Conservation (phyloP, 108 stramenopile genomes). For the Seminavis robusta region DNA sequence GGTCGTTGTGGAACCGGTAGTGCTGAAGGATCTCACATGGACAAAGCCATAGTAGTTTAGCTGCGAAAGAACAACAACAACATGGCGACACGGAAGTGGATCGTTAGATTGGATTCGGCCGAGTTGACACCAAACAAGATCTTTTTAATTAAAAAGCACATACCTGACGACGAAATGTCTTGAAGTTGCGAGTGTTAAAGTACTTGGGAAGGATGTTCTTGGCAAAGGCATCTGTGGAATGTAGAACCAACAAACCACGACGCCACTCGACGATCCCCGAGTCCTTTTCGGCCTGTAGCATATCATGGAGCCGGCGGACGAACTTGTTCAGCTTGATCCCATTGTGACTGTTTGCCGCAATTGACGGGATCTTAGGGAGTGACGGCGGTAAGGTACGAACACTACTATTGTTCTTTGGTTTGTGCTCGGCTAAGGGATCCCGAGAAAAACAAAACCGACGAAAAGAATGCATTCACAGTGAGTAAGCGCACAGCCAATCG, state of each 20-base stretch:
- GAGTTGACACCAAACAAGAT: neutral
- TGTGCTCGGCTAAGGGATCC: too few relatives aligned
- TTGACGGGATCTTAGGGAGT: too few relatives aligned
- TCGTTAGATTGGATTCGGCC: neutral
- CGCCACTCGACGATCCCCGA: constrained; percentile 82
- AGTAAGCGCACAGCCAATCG: too few relatives aligned
- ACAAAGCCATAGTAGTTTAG: constrained; percentile 88
- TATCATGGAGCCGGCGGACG: constrained; percentile 77
- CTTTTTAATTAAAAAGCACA: neutral
- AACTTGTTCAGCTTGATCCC: constrained; percentile 88
- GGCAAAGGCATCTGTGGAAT: constrained; percentile 82
- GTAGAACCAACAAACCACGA: constrained; percentile 76
- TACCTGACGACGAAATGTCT: constrained; percentile 88
- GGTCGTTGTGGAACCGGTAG: constrained; percentile 55
- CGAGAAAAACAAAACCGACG: too few relatives aligned
- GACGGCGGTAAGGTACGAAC: too few relatives aligned
- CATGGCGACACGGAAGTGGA: too few relatives aligned
- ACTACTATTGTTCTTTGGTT: too few relatives aligned
- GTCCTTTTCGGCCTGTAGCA: constrained; percentile 63
- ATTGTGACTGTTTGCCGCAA: too few relatives aligned
- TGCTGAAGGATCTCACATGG: constrained; percentile 70
- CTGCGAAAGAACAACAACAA: neutral
- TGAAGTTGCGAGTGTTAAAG: constrained; percentile 92
- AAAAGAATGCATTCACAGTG: too few relatives aligned
- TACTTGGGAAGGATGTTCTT: constrained; percentile 84